Evolutionary conservation across 495 filamentous ascomycete genomes (phyloP).

Genomic region (Glutinoglossum americanum): DNA sequence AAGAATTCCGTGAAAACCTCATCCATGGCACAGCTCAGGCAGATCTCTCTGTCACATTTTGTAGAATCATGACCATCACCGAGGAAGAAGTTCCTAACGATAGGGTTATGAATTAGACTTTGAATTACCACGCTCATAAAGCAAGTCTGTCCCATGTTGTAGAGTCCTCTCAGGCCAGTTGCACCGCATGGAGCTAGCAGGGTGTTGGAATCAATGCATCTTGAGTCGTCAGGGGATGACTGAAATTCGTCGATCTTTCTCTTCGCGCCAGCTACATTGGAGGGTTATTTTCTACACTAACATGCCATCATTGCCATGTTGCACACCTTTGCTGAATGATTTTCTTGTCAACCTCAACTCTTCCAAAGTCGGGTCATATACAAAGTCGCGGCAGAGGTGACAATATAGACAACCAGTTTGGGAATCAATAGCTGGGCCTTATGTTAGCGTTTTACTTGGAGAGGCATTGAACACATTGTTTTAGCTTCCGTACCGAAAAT

Average conservation of each 20-base stretch:
- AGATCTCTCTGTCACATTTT: constrained; percentile 44
- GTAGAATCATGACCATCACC: constrained; percentile 55
- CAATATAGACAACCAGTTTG: constrained; percentile 57
- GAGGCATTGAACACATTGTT: not conserved
- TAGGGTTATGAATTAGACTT: constrained; percentile 68
- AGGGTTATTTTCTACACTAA: not conserved
- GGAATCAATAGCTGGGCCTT: constrained; percentile 53
- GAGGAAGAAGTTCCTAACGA: constrained; percentile 69
- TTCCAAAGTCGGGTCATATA: constrained; percentile 73
- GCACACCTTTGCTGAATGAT: constrained; percentile 20
- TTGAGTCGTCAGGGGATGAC: constrained; percentile 34
- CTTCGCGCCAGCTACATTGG: constrained; percentile 17
- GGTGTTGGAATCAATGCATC: constrained; percentile 37
- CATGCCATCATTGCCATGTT: not conserved
- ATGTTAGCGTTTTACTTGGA: not conserved
- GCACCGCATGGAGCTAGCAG: constrained; percentile 43
- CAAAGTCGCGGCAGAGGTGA: constrained; percentile 63
- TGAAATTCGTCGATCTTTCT: constrained; percentile 36
- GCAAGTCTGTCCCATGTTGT: constrained; percentile 84
- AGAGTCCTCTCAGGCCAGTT: constrained; percentile 62
- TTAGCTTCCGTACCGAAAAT: constrained; percentile 34
- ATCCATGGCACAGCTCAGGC: constrained; percentile 70
- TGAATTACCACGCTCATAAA: constrained; percentile 87
- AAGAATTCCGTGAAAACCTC: constrained; percentile 87
- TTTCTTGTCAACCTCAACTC: constrained; percentile 33